phyloP scores from a whole-genome alignment of 805 yeast species.

The Cyberlindnera americana region DNA sequence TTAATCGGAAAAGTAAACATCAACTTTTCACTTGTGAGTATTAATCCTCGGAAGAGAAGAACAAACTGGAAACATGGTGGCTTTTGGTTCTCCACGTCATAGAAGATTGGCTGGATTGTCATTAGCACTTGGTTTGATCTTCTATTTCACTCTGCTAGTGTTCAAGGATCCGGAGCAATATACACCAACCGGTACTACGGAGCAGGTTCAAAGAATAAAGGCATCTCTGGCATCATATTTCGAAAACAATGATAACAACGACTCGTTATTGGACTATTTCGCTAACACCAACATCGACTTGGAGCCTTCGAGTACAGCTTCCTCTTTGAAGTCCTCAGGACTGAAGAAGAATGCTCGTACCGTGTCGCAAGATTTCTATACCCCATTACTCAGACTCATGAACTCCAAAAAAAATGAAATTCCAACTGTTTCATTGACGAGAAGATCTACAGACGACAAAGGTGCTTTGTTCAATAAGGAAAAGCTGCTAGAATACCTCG shows the following conservation, averaged over 20 bases:
- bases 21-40: no score
- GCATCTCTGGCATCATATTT: slow-evolving; percentile 6
- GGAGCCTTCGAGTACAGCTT: neutral
- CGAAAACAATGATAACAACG: slow-evolving; percentile 12
- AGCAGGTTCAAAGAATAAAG: slow-evolving; percentile 9
- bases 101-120: slow-evolving; percentile 5
- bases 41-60: no score
- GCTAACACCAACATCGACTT: slow-evolving; percentile 11
- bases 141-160: slow-evolving; percentile 6
- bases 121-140: slow-evolving; percentile 4
- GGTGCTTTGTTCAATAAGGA: slow-evolving; percentile 41
- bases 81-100: slow-evolving; percentile 12
- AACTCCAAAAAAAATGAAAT: slow-evolving; percentile 12
- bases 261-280: slow-evolving; percentile 7
- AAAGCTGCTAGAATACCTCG: slow-evolving; percentile 13
- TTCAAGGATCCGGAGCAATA: slow-evolving; percentile 11
- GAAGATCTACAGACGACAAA: slow-evolving; percentile 44
- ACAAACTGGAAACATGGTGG: slow-evolving; percentile 1
- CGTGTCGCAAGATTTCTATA: slow-evolving; percentile 18
- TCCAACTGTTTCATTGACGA: slow-evolving; percentile 13
- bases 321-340: neutral
- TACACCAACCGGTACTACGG: slow-evolving; percentile 5
- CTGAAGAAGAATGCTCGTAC: slow-evolving; percentile 2
- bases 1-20: neutral
- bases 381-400: slow-evolving; percentile 13